A percentile compares a stretch with the other conserved stretches of the same genome.
phyloP scores from a whole-genome alignment of 2,329 filamentous ascomycete species.

The Teratosphaeria zuluensis region DNA sequence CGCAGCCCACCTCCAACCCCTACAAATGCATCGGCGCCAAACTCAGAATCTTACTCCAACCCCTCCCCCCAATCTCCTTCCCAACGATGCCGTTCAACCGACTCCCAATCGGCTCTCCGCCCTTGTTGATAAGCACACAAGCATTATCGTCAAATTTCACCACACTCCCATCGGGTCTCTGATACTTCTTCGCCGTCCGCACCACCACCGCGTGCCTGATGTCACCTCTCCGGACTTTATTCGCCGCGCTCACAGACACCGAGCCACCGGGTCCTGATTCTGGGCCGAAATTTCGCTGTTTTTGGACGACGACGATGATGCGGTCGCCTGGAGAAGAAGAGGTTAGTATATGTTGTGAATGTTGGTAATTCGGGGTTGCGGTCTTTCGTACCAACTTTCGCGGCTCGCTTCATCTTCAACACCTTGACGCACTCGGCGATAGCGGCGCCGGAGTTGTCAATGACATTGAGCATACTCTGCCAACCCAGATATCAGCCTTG shows the following conservation, averaged over 20 bases:
- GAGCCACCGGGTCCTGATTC: slow-evolving; percentile 63
- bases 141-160: slow-evolving; percentile 97
- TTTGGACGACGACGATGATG: slow-evolving; percentile 95
- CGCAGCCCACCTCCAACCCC: no score
- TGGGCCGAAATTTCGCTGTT: slow-evolving; percentile 69
- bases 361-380: not conserved
- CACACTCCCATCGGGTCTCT: slow-evolving; percentile 78
- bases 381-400: slow-evolving; percentile 67
- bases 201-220: slow-evolving; percentile 95
- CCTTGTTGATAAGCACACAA: slow-evolving; percentile 93
- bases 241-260: slow-evolving; percentile 63
- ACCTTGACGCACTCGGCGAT: slow-evolving; percentile 94
- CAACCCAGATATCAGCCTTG: not conserved
- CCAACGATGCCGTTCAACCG: slow-evolving; percentile 86
- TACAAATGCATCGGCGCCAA: slow-evolving; percentile 76
- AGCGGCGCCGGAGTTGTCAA: slow-evolving; percentile 98
- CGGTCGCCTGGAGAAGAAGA: slow-evolving; percentile 60
- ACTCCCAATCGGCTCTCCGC: slow-evolving; percentile 87
- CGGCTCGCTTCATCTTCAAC: slow-evolving; percentile 78
- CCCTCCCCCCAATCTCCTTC: slow-evolving; percentile 75
- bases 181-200: slow-evolving; percentile 77
- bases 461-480: slow-evolving; percentile 95
- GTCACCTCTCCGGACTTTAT: slow-evolving; percentile 93
- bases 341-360: not conserved
- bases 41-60: slow-evolving; percentile 97